A percentile compares a stretch with the other conserved stretches of the same genome.
These are phyloP conservation scores for Jimgerdemannia lactiflua DNA, from an alignment of 192 early-diverging fungal genomes.

Conservation along the genomic window DNA sequence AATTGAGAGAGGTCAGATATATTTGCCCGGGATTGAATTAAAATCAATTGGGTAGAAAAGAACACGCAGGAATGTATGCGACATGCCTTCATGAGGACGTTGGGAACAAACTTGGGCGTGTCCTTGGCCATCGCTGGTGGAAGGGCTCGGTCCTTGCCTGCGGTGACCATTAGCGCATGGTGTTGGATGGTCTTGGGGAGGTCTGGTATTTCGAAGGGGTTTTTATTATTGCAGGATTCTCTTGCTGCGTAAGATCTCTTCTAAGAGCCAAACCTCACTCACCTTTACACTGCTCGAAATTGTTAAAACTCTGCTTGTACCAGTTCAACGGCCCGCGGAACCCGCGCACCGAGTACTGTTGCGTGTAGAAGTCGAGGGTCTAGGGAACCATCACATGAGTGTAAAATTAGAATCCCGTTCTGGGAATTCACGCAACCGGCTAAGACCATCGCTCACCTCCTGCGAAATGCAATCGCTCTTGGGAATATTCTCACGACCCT, in stretches of 20 bases:
- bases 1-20: neutral
- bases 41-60: neutral
- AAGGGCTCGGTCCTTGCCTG: conserved; percentile 20
- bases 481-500: neutral
- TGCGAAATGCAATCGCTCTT: neutral
- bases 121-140: conserved; percentile 31
- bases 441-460: neutral
- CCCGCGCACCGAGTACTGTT: conserved; percentile 27
- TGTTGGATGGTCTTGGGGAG: conserved; percentile 18
- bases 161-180: conserved; percentile 27
- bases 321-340: conserved; percentile 58
- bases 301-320: conserved; percentile 37
- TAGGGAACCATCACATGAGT: neutral
- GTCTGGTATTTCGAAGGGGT: neutral
- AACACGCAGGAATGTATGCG: neutral
- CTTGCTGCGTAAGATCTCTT: too few relatives aligned
- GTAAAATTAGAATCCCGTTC: too few relatives aligned
- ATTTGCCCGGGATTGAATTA: too few relatives aligned
- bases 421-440: too few relatives aligned
- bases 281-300: conserved; percentile 29
- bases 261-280: neutral
- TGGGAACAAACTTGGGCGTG: conserved; percentile 23
- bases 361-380: conserved; percentile 41
- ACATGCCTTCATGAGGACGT: conserved; percentile 8
- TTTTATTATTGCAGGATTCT: too few relatives aligned